Conservation (phyloP, 805 yeast genomes). For the Debaryomyces maramus region DNA sequence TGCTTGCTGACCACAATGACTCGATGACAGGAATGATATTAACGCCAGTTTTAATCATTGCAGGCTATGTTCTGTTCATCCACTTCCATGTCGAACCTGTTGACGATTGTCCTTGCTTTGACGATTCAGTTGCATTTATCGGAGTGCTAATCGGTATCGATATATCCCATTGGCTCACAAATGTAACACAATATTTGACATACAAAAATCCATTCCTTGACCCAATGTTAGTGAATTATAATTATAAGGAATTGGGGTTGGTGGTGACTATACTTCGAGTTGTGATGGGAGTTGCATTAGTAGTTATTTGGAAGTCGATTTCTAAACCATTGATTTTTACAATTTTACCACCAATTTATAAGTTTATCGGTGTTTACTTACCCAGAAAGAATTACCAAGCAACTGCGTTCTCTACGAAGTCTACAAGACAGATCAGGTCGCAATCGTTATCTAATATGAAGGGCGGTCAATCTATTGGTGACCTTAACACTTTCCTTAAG, state of each 20-base stretch:
- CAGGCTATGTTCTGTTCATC: constrained; percentile 50
- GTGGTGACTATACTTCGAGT: constrained; percentile 47
- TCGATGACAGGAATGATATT: constrained; percentile 20
- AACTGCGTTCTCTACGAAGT: constrained; percentile 35
- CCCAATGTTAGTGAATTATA: constrained; percentile 44
- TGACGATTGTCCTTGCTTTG: constrained; percentile 95
- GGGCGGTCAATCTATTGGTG: constrained; percentile 23
- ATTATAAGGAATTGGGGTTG: constrained; percentile 43
- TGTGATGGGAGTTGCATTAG: constrained; percentile 57
- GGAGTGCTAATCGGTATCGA: constrained; percentile 85
- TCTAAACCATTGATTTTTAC: constrained; percentile 67
- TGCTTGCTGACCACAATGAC: constrained; percentile 30
- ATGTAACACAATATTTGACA: constrained; percentile 29
- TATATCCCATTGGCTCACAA: constrained; percentile 54
- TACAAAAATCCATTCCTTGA: constrained; percentile 17
- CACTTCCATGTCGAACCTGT: constrained; percentile 79
- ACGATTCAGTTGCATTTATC: constrained; percentile 89
- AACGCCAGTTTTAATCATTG: constrained; percentile 36
- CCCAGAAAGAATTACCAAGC: constrained; percentile 40
- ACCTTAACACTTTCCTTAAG: constrained; percentile 25
- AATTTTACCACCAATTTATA: constrained; percentile 60
- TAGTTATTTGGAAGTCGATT: constrained; percentile 71
- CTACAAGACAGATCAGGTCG: constrained; percentile 37
- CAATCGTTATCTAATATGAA: constrained; percentile 40
- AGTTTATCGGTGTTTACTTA: constrained; percentile 34